These are phyloP conservation scores for Conticribra guillardii DNA, from an alignment of 108 stramenopile species.

Conservation along the genomic window DNA sequence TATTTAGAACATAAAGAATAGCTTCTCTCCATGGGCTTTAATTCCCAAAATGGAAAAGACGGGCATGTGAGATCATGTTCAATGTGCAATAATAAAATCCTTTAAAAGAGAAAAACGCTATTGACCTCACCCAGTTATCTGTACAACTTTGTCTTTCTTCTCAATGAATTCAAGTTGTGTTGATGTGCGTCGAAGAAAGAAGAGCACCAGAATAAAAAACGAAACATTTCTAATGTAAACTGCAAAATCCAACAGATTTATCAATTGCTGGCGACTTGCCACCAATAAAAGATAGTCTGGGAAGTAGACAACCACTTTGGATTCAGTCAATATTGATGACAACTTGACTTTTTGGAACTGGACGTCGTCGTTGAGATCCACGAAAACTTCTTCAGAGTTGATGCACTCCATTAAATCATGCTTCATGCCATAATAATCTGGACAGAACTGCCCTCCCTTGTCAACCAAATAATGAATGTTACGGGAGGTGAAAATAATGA, in stretches of 20 bases:
- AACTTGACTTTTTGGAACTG: conserved; percentile 39
- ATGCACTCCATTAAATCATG: conserved; percentile 59
- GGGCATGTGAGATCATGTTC: neutral
- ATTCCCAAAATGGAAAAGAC: too few species aligned
- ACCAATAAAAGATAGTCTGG: conserved; percentile 50
- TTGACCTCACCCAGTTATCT: conserved; percentile 52
- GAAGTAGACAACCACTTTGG: conserved; percentile 57
- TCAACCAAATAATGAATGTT: conserved; percentile 55
- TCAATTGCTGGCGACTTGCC: conserved; percentile 49
- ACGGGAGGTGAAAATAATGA: conserved; percentile 56
- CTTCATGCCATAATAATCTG: conserved; percentile 67
- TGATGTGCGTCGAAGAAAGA: conserved; percentile 44
- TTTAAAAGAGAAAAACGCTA: too few species aligned
- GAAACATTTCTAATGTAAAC: conserved; percentile 52
- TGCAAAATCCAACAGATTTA: conserved; percentile 59
- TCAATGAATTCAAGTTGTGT: conserved; percentile 38
- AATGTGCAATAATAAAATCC: neutral
- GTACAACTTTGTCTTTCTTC: conserved; percentile 45
- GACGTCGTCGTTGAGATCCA: conserved; percentile 59
- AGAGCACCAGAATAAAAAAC: conserved; percentile 55
- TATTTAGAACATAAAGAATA: conserved; percentile 45
- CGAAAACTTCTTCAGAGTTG: conserved; percentile 36
- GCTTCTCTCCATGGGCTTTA: conserved; percentile 61
- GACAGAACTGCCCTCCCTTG: conserved; percentile 55
- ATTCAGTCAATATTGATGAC: conserved; percentile 50